Base-by-base conservation (phyloP, 2,329 filamentous ascomycete genomes). In the Ophiosphaerella herpotricha region DNA sequence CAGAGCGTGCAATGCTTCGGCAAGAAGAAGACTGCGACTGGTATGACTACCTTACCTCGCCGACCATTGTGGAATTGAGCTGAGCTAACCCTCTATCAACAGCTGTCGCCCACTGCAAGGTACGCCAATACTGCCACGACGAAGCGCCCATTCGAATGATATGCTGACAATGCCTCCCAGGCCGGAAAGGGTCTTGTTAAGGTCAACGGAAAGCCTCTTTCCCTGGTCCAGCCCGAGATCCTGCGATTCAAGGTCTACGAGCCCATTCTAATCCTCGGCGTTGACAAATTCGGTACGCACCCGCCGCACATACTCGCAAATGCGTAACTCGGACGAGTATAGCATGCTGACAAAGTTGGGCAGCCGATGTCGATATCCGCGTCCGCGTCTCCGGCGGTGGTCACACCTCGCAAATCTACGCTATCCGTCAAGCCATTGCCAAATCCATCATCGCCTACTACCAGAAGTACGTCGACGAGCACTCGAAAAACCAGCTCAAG, bases 221-320 rank as follows among this genome's bases (percentile, higher is more conserved):
- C 84, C 75, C 90, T 97, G 74, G 89, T 96, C 73, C 90, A 97
- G 84, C 92, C 94, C 73, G 90, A 96, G 83, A 88, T 96, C 80
- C 86, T 99, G 75, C 89, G 94, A 80, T 97, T 96, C 88, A 97
- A 97, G 89, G 92, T 97, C 82, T 99, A 99, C 88, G 94, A 99
- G 83, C 94, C 94, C 72, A 82, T 99, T 80, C 88, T 99, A 73
- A 90, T 99, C 76, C 86, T 97, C 76, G 94, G 94, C 70, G 86
- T 95, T 74, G 94, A 99, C 83, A 97, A 96, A 82, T 96, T 96
- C 83, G 86, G 78, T 80, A 78, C 61, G 78, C 61, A 61, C 44
- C 43, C 48, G 40, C 43, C 32, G 41, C 33, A 44, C 35, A 29
- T 46, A 13, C 43, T 37, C 39, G 29, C n/a, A 60, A 36, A 48